Percentiles rank a stretch among this genome's conserved stretches.
Evolutionary conservation across 805 yeast genomes (phyloP).

Genomic region (Metschnikowia lunata): DNA sequence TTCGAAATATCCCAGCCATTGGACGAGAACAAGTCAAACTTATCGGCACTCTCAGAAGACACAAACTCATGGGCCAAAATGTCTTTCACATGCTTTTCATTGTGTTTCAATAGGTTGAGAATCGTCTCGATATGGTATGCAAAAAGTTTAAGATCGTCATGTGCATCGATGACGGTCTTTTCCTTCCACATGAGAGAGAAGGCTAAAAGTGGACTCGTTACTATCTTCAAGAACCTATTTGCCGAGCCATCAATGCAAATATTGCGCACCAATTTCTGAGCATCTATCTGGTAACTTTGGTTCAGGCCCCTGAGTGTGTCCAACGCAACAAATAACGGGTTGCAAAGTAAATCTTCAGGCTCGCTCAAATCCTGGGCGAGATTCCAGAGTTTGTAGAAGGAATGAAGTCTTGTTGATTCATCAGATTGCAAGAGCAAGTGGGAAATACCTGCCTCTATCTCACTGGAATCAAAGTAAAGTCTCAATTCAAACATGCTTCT

Average conservation of each 20-base stretch:
- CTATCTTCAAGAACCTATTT: constrained; percentile 56
- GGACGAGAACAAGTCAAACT: constrained; percentile 36
- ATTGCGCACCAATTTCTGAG: constrained; percentile 47
- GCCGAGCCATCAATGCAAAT: constrained; percentile 49
- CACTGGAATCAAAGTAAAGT: constrained; percentile 44
- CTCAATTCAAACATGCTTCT: constrained; percentile 60
- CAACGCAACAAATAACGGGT: constrained; percentile 63
- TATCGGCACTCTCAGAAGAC: constrained; percentile 45
- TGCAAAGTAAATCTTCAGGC: constrained; percentile 44
- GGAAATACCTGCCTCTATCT: constrained; percentile 71
- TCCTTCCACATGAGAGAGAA: constrained; percentile 32
- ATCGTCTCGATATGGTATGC: constrained; percentile 57
- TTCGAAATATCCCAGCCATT: constrained; percentile 53
- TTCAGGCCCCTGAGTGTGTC: constrained; percentile 37
- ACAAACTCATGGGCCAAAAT: constrained; percentile 56
- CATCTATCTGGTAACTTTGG: constrained; percentile 22
- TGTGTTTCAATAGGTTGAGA: constrained; percentile 46
- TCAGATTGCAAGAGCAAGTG: constrained; percentile 44
- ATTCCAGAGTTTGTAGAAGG: constrained; percentile 69
- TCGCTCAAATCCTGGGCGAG: constrained; percentile 56
- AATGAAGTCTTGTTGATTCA: constrained; percentile 34
- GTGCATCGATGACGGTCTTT: constrained; percentile 23
- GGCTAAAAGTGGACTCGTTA: constrained; percentile 49
- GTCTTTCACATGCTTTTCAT: constrained; percentile 40
- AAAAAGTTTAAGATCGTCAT: constrained; percentile 62